Percentiles rank a stretch among this genome's conserved stretches.
phyloP scores from a whole-genome alignment of 768 basidiomycete species.

The Pleurotus tuber-regium region DNA sequence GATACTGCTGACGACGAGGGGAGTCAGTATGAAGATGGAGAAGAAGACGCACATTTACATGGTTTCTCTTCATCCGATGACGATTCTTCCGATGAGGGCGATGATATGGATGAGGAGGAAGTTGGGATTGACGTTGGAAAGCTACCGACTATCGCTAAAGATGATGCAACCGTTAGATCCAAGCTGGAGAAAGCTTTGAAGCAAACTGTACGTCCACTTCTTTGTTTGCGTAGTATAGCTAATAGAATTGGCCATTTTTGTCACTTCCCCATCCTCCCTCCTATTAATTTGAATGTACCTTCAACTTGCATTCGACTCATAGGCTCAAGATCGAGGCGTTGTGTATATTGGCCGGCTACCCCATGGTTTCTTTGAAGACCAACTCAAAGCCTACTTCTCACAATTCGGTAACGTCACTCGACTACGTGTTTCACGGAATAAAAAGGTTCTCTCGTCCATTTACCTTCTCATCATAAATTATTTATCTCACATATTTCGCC shows the following conservation, averaged over 20 bases:
- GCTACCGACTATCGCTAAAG: constrained; percentile 86
- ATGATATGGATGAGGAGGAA: constrained; percentile 48
- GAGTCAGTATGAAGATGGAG: constrained; percentile 17
- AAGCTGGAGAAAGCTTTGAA: constrained; percentile 59
- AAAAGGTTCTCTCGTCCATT: constrained; percentile 54
- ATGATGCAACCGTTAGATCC: constrained; percentile 74
- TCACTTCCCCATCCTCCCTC: background rate
- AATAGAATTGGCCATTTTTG: background rate
- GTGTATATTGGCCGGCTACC: constrained; percentile 89
- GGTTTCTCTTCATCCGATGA: constrained; percentile 80
- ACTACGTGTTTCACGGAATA: constrained; percentile 88
- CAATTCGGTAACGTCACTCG: constrained; percentile 93
- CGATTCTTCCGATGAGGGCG: constrained; percentile 75
- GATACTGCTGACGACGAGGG: constrained; percentile 19
- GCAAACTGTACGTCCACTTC: constrained; percentile 56
- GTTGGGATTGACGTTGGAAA: constrained; percentile 62
- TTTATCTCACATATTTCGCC: too few relatives aligned
- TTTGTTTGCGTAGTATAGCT: too few relatives aligned
- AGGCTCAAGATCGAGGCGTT: constrained; percentile 73
- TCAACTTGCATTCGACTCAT: background rate
- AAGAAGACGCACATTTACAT: constrained; percentile 51
- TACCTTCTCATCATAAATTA: background rate
- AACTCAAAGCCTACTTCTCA: constrained; percentile 88
- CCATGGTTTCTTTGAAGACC: constrained; percentile 96
- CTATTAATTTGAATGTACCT: background rate